These are phyloP conservation scores for Gaeumannomyces tritici DNA, from an alignment of 2,329 filamentous ascomycete species.

Conservation along the genomic window DNA sequence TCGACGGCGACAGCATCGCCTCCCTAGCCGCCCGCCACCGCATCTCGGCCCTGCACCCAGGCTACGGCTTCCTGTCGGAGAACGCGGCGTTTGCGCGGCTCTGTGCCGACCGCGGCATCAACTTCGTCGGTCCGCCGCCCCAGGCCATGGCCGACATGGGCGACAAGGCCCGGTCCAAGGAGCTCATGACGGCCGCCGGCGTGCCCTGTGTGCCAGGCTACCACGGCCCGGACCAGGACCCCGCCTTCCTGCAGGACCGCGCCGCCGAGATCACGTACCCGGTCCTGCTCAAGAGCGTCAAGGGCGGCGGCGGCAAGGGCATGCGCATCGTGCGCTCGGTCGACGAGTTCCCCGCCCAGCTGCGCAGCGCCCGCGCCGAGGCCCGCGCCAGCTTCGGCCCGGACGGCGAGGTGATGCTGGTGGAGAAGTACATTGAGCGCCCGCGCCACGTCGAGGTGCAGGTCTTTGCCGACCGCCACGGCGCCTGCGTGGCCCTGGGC, in stretches of 20 bases:
- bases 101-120: conserved; percentile 80
- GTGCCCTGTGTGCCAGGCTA: conserved; percentile 96
- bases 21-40: conserved; percentile 74
- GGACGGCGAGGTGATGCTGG: conserved; percentile 68
- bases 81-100: conserved; percentile 84
- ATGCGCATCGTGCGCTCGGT: conserved; percentile 64
- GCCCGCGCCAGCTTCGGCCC: conserved; percentile 75
- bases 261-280: conserved; percentile 62
- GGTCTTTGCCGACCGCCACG: conserved; percentile 74
- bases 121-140: conserved; percentile 87
- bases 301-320: conserved; percentile 76
- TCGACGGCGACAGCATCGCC: conserved; percentile 91
- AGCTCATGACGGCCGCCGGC: conserved; percentile 92
- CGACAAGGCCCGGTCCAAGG: conserved; percentile 85
- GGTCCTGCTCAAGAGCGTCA: conserved; percentile 71
- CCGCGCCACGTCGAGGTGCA: conserved; percentile 86
- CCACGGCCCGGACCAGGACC: conserved; percentile 75
- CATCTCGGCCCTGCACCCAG: conserved; percentile 88
- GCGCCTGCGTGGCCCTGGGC: conserved; percentile 72
- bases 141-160: conserved; percentile 83
- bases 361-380: conserved; percentile 65
- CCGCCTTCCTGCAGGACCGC: conserved; percentile 49
- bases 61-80: conserved; percentile 92
- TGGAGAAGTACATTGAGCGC: conserved; percentile 72
- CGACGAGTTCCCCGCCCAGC: conserved; percentile 60